Base-by-base conservation (phyloP, 2,329 filamentous ascomycete genomes). In the Blumeria hordei region DNA sequence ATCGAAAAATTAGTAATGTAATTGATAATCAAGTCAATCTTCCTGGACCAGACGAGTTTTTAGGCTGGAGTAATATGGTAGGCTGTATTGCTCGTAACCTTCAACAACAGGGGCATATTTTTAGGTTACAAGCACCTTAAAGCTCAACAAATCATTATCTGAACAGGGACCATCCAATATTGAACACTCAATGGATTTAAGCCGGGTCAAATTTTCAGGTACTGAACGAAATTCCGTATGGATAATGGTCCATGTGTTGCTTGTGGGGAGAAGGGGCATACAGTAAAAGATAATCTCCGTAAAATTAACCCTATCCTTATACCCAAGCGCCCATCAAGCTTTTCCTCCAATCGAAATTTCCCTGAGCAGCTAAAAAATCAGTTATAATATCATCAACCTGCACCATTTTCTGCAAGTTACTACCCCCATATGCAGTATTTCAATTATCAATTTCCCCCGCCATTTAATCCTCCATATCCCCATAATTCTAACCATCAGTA, bases 1-100 rank as follows among this genome's bases (percentile, higher is more conserved):
- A 34, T 21, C 21, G 32, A 50, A 50, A 14, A 34, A 33, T 50
- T 12, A 50, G 14, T 32, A 34, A 32, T 14, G 47, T 50, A 6
- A 34, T 50, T 21, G 47, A 50, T 50, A 50, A 50, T 12, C 47
- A 50, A 50, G 21, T 50, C 1, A 34, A 50, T 35, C 47, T 50
- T 12, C 47, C 47, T 11, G 47, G 14, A 50, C 6, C 12, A 5
- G 47, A 50, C 12, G 21, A 50, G 3, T 50, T 33, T 9, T 14
- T n/a, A 33, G 47, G 47, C 14, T 50, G 47, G 47, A 50, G 47
- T 35, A 21, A 50, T n/a, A 50, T 50, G 47, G 47, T 50, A n/a
- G 35, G 35, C 35, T 33, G 35, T 50, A 50, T 50, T 14, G 47
- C 47, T 35, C 21, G 47, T 50, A 50, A 50, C 16, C 33, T 50